Conservation (phyloP, 768 basidiomycete species). For the Ramaria sp. region DNA sequence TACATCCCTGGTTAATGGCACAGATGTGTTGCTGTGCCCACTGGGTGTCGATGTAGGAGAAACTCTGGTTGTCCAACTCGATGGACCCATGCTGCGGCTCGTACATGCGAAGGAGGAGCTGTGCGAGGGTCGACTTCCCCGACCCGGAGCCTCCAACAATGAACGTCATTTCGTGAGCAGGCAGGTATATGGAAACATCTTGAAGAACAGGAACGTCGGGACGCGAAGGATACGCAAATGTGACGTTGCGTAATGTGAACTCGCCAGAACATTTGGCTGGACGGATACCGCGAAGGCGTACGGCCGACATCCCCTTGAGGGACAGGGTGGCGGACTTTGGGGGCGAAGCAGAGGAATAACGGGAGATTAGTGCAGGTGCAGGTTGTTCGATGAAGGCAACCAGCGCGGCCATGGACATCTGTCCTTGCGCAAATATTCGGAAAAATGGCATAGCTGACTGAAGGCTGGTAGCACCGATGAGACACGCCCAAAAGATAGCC, state of each 20-base stretch:
- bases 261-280: slow-evolving; percentile 63
- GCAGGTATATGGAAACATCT: slow-evolving; percentile 55
- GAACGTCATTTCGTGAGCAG: slow-evolving; percentile 64
- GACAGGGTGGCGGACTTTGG: not conserved
- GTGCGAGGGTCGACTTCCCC: slow-evolving; percentile 64
- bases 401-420: slow-evolving; percentile 64
- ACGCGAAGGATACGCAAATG: slow-evolving; percentile 67
- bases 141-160: slow-evolving; percentile 72
- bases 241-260: slow-evolving; percentile 45
- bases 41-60: slow-evolving; percentile 57
- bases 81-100: slow-evolving; percentile 51
- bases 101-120: slow-evolving; percentile 66
- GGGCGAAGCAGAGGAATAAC: slow-evolving; percentile 1
- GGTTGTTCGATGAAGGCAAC: slow-evolving; percentile 44
- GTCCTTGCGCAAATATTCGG: slow-evolving; percentile 71
- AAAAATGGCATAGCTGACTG: slow-evolving; percentile 81
- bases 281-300: slow-evolving; percentile 35
- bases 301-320: not conserved
- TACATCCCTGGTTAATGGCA: slow-evolving; percentile 67
- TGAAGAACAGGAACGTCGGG: slow-evolving; percentile 47
- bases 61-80: slow-evolving; percentile 70
- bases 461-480: slow-evolving; percentile 80
- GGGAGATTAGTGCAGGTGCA: slow-evolving; percentile 11
- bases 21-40: slow-evolving; percentile 66
- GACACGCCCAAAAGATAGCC: slow-evolving; percentile 97